A percentile compares a stretch with the other conserved stretches of the same genome.
Conservation (phyloP, 306 rosid genomes). For the Sindora glabra region DNA sequence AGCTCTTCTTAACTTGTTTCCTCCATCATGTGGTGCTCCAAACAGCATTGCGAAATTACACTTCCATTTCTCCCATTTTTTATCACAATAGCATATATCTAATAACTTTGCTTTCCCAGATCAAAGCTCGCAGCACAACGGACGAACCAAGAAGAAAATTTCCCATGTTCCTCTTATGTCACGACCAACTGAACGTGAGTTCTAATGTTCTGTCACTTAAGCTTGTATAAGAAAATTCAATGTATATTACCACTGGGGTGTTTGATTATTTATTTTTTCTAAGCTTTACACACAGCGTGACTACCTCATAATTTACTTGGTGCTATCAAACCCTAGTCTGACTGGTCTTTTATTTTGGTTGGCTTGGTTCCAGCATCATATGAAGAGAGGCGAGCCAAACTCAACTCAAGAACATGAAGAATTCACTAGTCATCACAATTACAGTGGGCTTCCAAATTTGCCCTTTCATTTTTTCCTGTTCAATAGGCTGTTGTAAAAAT, state of each 20-base stretch:
- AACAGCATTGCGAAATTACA: background rate
- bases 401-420: constrained; percentile 24
- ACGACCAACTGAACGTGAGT: constrained; percentile 94
- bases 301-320: background rate
- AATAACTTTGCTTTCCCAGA: constrained; percentile 40
- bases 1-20: constrained; percentile 59
- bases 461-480: no score
- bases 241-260: no score
- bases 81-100: no score
- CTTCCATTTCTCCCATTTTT: no score
- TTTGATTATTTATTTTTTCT: no score
- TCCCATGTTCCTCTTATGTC: constrained; percentile 59
- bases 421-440: constrained; percentile 8
- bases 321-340: background rate
- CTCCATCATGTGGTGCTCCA: constrained; percentile 41
- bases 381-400: constrained; percentile 69
- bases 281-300: no score
- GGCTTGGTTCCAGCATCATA: constrained; percentile 63
- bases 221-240: background rate
- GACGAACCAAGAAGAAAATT: constrained; percentile 50
- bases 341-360: constrained; percentile 12
- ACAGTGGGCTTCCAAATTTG: background rate
- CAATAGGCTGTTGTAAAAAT: background rate
- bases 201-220: constrained; percentile 3
- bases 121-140: constrained; percentile 22